Conservation (phyloP, 2,329 filamentous ascomycete species). For the Chrysoporthe deuterocubensis region DNA sequence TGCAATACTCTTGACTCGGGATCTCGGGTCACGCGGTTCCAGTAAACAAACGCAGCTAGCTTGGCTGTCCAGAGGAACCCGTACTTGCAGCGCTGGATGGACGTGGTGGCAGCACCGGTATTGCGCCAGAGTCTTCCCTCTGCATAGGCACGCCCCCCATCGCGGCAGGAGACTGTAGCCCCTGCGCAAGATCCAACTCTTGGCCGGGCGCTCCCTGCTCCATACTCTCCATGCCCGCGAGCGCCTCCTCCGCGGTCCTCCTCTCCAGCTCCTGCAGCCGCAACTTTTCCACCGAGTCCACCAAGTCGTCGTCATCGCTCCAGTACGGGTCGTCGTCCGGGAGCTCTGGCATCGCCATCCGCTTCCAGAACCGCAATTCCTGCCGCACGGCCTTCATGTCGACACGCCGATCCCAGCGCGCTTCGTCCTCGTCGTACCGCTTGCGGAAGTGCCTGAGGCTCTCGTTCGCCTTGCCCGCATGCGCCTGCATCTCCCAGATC, state of each 20-base stretch:
- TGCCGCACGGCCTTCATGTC: slow-evolving; percentile 58
- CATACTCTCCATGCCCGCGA: slow-evolving; percentile 32
- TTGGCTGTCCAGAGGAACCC: slow-evolving; percentile 39
- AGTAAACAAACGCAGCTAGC: slow-evolving; percentile 7
- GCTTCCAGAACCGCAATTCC: slow-evolving; percentile 68
- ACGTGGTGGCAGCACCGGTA: slow-evolving; percentile 44
- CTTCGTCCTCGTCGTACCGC: slow-evolving; percentile 59
- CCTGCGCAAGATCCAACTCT: slow-evolving; percentile 31
- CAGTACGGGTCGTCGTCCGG: slow-evolving; percentile 64
- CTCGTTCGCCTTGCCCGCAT: slow-evolving; percentile 62
- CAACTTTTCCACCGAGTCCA: slow-evolving; percentile 64
- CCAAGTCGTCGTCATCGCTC: slow-evolving; percentile 68
- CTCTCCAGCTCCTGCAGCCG: slow-evolving; percentile 55
- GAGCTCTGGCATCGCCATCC: slow-evolving; percentile 66
- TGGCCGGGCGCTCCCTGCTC: slow-evolving; percentile 24
- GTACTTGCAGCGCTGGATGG: slow-evolving; percentile 47
- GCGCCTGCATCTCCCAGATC: slow-evolving; percentile 69
- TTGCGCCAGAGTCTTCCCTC: slow-evolving; percentile 38
- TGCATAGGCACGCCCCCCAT: slow-evolving; percentile 51
- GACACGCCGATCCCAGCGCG: slow-evolving; percentile 57
- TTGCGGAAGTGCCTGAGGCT: slow-evolving; percentile 60
- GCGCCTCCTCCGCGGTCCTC: slow-evolving; percentile 46
- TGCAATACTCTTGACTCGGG: not conserved
- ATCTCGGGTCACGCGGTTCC: not conserved
- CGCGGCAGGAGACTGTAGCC: slow-evolving; percentile 33